Conservation (phyloP, 1,284 basidiomycete species). For the Boletus sp. region DNA sequence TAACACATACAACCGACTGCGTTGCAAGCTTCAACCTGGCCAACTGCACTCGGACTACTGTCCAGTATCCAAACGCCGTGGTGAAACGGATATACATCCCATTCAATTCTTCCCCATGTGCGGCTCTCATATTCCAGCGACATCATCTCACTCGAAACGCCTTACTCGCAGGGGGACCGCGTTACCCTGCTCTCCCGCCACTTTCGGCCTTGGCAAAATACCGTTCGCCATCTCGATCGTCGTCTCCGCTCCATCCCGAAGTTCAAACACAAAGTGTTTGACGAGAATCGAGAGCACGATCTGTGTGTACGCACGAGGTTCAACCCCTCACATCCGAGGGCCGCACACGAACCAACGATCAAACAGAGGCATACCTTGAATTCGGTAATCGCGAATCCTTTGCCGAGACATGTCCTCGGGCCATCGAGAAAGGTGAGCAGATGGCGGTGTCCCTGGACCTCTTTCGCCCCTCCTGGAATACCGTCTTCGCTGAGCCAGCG, state of each 20-base stretch:
- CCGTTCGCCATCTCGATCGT: slow-evolving; percentile 35
- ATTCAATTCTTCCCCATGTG: no score
- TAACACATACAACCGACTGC: no score
- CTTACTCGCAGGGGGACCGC: slow-evolving; percentile 41
- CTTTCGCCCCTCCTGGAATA: slow-evolving; percentile 18
- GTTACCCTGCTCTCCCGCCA: slow-evolving; percentile 39
- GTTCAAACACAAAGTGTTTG: slow-evolving; percentile 43
- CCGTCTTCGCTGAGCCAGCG: slow-evolving; percentile 36
- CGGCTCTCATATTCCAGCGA: no score
- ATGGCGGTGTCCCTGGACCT: slow-evolving; percentile 29
- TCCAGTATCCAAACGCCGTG: no score
- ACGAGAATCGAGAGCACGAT: slow-evolving; percentile 45
- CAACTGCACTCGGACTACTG: no score
- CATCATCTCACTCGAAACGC: slow-evolving; percentile 14
- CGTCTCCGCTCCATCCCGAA: slow-evolving; percentile 40
- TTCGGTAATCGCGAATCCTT: slow-evolving; percentile 27
- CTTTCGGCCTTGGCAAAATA: slow-evolving; percentile 42
- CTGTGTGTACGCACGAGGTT: slow-evolving; percentile 15
- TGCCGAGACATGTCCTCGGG: slow-evolving; percentile 32
- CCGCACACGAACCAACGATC: no score
- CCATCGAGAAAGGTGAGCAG: slow-evolving; percentile 32
- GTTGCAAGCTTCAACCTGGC: no score
- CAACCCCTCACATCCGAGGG: no score
- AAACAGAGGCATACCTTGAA: no score
- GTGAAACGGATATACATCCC: no score